Percentiles rank a stretch among this genome's conserved stretches.
Conservation (phyloP, 2,329 filamentous ascomycete species). For the Fusarium protoensiforme region DNA sequence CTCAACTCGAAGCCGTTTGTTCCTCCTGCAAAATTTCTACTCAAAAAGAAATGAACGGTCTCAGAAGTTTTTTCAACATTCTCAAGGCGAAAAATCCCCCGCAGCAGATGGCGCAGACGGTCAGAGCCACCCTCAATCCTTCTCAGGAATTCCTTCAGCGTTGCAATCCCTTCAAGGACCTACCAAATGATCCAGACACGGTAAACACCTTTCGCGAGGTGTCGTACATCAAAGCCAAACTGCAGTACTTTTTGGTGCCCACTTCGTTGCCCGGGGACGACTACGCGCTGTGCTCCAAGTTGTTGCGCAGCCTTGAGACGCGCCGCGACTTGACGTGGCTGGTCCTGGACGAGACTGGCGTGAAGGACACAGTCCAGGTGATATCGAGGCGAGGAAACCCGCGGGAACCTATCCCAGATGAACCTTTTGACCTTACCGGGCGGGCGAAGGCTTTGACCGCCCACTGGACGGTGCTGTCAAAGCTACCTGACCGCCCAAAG, state of each 20-base stretch:
- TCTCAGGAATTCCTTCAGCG: constrained; percentile 22
- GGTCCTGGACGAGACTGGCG: constrained; percentile 18
- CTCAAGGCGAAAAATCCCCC: constrained; percentile 14
- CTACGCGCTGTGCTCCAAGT: constrained; percentile 18
- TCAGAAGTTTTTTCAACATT: constrained; percentile 15
- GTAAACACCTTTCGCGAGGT: constrained; percentile 27
- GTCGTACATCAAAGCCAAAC: constrained; percentile 15
- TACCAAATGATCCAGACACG: constrained; percentile 15
- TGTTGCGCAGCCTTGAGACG: constrained; percentile 27
- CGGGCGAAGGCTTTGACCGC: constrained; percentile 13
- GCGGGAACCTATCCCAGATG: constrained; percentile 19
- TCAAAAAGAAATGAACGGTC: constrained; percentile 12
- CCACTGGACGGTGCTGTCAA: constrained; percentile 8
- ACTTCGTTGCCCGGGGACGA: constrained; percentile 27
- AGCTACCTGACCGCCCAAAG: constrained; percentile 13
- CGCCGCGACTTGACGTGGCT: constrained; percentile 27
- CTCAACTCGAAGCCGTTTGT: not conserved
- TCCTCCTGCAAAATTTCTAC: not conserved
- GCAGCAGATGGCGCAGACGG: constrained; percentile 10
- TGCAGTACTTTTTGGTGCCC: constrained; percentile 13
- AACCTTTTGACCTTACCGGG: constrained; percentile 13
- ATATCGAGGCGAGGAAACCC: constrained; percentile 4
- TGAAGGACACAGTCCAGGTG: constrained; percentile 10
- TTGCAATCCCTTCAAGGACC: constrained; percentile 26
- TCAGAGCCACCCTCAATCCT: constrained; percentile 6